Conservation (phyloP, 495 filamentous ascomycete genomes). For the Podospora appendiculata region DNA sequence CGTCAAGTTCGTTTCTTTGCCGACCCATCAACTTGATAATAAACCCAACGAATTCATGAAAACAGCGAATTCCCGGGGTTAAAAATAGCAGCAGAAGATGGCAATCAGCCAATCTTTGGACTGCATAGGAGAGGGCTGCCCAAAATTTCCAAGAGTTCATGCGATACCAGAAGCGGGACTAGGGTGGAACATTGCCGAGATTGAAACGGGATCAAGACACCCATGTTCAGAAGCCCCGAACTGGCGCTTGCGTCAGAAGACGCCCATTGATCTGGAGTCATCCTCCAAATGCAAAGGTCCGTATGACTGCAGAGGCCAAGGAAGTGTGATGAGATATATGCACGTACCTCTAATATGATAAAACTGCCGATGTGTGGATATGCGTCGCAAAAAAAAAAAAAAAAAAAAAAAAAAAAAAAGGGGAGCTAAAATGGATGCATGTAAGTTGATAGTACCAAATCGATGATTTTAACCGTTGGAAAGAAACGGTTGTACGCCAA, state of each 20-base stretch:
- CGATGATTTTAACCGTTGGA: too few relatives aligned
- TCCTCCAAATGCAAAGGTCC: neutral
- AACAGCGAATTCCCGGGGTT: constrained; percentile 1
- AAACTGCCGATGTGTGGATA: neutral
- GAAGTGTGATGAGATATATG: neutral
- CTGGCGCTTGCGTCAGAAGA: constrained; percentile 10
- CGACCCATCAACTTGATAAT: too few relatives aligned
- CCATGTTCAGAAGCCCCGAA: constrained; percentile 17
- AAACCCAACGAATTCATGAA: neutral
- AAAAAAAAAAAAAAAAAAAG: too few relatives aligned
- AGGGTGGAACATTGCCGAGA: constrained; percentile 36
- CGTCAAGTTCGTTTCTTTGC: too few relatives aligned
- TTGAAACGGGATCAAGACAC: constrained; percentile 29
- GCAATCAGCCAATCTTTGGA: constrained; percentile 3
- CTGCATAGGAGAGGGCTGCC: constrained; percentile 13
- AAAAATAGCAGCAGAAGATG: constrained; percentile 15
- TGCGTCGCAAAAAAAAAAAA: neutral
- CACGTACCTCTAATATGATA: neutral
- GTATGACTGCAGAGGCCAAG: neutral
- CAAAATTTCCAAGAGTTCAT: constrained; percentile 26
- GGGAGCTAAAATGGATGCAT: neutral
- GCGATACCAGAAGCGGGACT: constrained; percentile 25
- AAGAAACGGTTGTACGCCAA: too few relatives aligned
- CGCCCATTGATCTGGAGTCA: constrained; percentile 8
- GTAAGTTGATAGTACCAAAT: neutral